Evolutionary conservation across 345 rosid genomes (phyloP), one percentile per base, ranked within the genome.

Genomic region (Melastoma malabathricum): DNA sequence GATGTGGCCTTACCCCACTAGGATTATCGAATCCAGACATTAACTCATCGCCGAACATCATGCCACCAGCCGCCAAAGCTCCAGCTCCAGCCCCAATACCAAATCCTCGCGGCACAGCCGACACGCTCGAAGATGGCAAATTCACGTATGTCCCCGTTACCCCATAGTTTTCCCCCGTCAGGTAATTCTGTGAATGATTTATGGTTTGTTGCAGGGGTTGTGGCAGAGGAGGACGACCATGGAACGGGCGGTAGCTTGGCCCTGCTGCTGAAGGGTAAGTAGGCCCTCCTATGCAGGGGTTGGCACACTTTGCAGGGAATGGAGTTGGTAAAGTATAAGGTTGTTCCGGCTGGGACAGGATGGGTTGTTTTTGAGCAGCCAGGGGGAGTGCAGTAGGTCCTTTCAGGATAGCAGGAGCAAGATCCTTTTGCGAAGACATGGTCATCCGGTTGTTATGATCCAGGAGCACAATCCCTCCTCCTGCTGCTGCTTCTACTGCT

Each of bases 201-300:
- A 43, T 18, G 16, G 18, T 41, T 55, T 47, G 53, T 17, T 45
- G 44, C 23, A 44, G 17, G 0, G 39, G 17, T 43, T 46, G 46
- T 41, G 45, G 52, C 45, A 61, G 61, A 18, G 48, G 59, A 13
- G 64, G 59, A 15, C 27, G 34, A 19, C 15, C 48, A 18, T 25
- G 56, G 25, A 43, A 47, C 0, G 52, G 57, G 46, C 55, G 57
- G 47, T 46, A 60, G 52, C 52, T 60, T 0, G 58, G 52, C 14
- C 52, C 52, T 9, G 31, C 15, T 1, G 72, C 57, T 23, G 54
- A 52, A 48, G 71, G 51, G 50, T 62, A 51, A 68, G 58, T 68
- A 12, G 67, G 63, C 29, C 64, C 76, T 9, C 69, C 72, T 1
- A 56, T 27, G 15, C 59, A 45, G 12, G 48, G 51, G 52, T 55